Evolutionary conservation across 2,329 filamentous ascomycete species (phyloP).

Genomic region (Colletotrichum caudatum): DNA sequence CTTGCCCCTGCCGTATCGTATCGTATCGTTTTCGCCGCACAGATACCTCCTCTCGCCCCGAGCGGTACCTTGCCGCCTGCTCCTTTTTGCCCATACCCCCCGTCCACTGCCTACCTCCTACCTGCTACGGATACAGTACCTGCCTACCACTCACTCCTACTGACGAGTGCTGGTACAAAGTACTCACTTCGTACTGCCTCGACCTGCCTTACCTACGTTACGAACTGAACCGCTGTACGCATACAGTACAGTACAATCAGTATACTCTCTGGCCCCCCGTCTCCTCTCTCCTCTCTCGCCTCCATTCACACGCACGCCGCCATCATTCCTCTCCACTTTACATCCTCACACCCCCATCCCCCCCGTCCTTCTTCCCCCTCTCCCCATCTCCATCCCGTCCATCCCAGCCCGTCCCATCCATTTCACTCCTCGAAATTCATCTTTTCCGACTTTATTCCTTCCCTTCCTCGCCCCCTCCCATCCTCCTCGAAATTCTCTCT

Average conservation of each 20-base stretch:
- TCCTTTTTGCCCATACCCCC: neutral
- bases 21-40: neutral
- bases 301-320: constrained; percentile 39
- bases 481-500: constrained; percentile 17
- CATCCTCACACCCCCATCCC: constrained; percentile 31
- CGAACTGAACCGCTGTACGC: constrained; percentile 15
- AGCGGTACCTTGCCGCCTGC: neutral
- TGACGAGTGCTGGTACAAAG: too few relatives aligned
- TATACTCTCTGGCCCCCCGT: neutral
- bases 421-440: constrained; percentile 36
- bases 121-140: neutral
- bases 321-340: constrained; percentile 41
- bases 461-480: neutral
- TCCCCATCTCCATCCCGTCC: constrained; percentile 31
- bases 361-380: neutral
- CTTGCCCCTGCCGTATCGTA: constrained; percentile 3
- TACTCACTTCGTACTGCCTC: too few relatives aligned
- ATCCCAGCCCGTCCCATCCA: constrained; percentile 41
- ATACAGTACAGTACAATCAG: too few relatives aligned
- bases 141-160: neutral
- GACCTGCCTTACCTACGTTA: neutral
- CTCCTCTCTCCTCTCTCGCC: constrained; percentile 16
- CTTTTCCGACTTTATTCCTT: constrained; percentile 24
- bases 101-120: too few relatives aligned
- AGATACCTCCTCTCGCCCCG: neutral